Conservation (phyloP, 2,329 filamentous ascomycete species). For the Lasiodiplodia theobromae region DNA sequence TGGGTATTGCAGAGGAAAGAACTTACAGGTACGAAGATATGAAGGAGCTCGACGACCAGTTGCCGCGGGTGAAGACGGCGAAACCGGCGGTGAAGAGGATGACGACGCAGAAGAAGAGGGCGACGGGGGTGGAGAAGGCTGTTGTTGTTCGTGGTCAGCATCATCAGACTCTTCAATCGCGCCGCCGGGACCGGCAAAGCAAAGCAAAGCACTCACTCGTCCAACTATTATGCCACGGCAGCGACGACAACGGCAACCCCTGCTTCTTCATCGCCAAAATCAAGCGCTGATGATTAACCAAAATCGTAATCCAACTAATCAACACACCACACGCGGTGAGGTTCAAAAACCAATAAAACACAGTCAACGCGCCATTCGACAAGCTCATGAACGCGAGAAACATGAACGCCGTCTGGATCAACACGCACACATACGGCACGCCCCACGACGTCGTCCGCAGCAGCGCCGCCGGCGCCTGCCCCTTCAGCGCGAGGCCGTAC, state of each 20-base stretch:
- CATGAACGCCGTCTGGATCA: constrained; percentile 70
- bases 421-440: constrained; percentile 77
- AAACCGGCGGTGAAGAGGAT: constrained; percentile 41
- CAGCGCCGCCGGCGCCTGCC: constrained; percentile 62
- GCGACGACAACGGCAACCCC: constrained; percentile 49
- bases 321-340: constrained; percentile 69
- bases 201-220: constrained; percentile 55
- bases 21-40: constrained; percentile 42
- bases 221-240: constrained; percentile 49
- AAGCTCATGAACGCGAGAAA: constrained; percentile 78
- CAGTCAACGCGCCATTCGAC: constrained; percentile 67
- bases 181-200: too few species aligned
- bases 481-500: constrained; percentile 62
- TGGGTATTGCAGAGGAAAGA: too few species aligned
- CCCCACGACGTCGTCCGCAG: constrained; percentile 66
- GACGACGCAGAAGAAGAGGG: constrained; percentile 39
- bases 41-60: constrained; percentile 40
- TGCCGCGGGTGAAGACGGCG: constrained; percentile 37
- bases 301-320: constrained; percentile 58
- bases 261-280: constrained; percentile 55
- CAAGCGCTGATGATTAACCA: constrained; percentile 58
- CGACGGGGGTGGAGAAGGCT: constrained; percentile 41
- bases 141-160: constrained; percentile 67
- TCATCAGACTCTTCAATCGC: constrained; percentile 57
- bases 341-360: constrained; percentile 71